A percentile compares a stretch with the other conserved stretches of the same genome.
These are phyloP conservation scores for Orbilia ellipsospora DNA, from an alignment of 2,329 filamentous ascomycete species.

Conservation along the genomic window DNA sequence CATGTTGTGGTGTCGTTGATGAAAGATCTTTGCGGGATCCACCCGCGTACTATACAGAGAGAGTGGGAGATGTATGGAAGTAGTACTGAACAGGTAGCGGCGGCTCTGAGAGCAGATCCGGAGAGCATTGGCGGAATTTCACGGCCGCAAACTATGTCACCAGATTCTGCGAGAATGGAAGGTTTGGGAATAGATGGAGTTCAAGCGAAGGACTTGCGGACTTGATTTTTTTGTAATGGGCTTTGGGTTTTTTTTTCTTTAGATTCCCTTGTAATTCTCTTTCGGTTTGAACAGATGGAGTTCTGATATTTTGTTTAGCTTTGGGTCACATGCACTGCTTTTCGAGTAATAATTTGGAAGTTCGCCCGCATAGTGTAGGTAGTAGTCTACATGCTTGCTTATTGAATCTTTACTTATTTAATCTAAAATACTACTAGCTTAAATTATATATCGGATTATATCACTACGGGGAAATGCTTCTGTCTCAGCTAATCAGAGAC, in stretches of 20 bases:
- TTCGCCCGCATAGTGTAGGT: no score
- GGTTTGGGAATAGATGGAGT: constrained; percentile 1
- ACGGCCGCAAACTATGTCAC: constrained; percentile 26
- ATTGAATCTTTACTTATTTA: no score
- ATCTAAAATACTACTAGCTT: no score
- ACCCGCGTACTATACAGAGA: constrained; percentile 13
- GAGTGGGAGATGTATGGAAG: constrained; percentile 33
- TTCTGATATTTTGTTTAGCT: not conserved
- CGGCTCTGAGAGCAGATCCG: constrained; percentile 1
- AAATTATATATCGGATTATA: no score
- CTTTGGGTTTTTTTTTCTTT: no score
- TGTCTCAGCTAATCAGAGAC: no score
- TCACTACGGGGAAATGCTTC: no score
- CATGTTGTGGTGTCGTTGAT: constrained; percentile 72
- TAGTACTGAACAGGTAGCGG: constrained; percentile 24
- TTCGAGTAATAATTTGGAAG: no score
- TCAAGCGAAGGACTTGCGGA: constrained; percentile 20
- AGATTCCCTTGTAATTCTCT: no score
- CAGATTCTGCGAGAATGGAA: constrained; percentile 5
- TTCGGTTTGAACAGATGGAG: not conserved
- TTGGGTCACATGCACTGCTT: no score
- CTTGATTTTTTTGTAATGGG: no score
- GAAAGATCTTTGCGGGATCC: constrained; percentile 67
- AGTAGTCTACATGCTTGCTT: no score
- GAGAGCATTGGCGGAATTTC: constrained; percentile 14